Evolutionary conservation across 371 early-diverging fungal genomes (phyloP).

Genomic region (Mucor piriformis): DNA sequence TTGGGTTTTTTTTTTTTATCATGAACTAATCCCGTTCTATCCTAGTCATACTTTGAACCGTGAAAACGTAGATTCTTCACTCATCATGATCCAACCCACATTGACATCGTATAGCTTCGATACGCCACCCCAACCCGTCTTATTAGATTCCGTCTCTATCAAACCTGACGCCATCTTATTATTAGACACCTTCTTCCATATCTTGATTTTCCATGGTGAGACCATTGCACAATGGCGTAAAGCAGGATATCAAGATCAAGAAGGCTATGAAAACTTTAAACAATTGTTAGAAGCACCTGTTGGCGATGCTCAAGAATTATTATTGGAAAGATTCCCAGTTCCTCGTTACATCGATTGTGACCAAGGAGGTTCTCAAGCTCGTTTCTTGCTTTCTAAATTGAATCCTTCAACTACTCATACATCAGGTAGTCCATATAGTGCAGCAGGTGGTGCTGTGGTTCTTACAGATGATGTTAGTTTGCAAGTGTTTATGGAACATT

Average conservation of each 20-base stretch:
- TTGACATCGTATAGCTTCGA: slow-evolving; percentile 94
- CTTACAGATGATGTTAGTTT: slow-evolving; percentile 98
- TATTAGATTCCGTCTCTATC: slow-evolving; percentile 97
- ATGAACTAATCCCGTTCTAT: not conserved
- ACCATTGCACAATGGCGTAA: slow-evolving; percentile 72
- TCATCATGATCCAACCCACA: slow-evolving; percentile 99
- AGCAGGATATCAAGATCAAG: slow-evolving; percentile 55
- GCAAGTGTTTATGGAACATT: slow-evolving; percentile 96
- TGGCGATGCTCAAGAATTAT: slow-evolving; percentile 87
- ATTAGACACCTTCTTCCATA: slow-evolving; percentile 90
- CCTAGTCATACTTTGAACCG: slow-evolving; percentile 82
- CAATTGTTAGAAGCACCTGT: slow-evolving; percentile 90
- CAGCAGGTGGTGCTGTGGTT: slow-evolving; percentile 63
- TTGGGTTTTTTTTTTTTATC: not conserved
- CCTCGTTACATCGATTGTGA: slow-evolving; percentile 99
- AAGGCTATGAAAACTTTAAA: slow-evolving; percentile 82
- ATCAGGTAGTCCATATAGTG: slow-evolving; percentile 59
- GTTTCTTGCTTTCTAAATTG: slow-evolving; percentile 98
- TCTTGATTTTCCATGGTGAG: slow-evolving; percentile 54
- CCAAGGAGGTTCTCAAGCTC: slow-evolving; percentile 98
- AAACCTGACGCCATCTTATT: slow-evolving; percentile 95
- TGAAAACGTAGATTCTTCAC: slow-evolving; percentile 94
- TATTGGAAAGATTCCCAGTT: slow-evolving; percentile 96
- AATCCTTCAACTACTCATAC: slow-evolving; percentile 98
- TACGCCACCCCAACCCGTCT: slow-evolving; percentile 86